Evolutionary conservation across 192 early-diverging fungal genomes (phyloP).

Genomic region (Dissophora ornata): DNA sequence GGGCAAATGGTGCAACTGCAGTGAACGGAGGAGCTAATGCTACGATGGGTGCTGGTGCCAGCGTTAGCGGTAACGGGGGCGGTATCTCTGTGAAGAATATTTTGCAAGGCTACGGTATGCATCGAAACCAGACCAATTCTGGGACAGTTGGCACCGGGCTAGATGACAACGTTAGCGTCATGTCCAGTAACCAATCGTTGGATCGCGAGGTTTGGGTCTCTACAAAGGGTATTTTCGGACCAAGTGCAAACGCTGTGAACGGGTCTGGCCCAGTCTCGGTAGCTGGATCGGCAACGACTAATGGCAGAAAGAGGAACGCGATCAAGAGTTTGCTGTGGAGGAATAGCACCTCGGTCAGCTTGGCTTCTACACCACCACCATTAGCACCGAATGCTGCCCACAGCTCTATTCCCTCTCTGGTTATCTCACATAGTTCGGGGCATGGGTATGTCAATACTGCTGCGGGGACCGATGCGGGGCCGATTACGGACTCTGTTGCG

Average conservation of each 20-base stretch:
- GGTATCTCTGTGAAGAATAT: constrained; percentile 22
- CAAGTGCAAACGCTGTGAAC: not conserved
- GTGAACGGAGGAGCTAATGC: not conserved
- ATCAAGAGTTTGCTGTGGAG: constrained; percentile 38
- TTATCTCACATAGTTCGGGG: too few species aligned
- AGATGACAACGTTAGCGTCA: constrained; percentile 43
- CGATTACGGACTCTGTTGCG: constrained; percentile 1
- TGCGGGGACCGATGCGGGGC: constrained; percentile 1
- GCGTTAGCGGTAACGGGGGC: not conserved
- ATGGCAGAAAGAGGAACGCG: constrained; percentile 29
- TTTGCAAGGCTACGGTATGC: constrained; percentile 20
- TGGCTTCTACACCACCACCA: constrained; percentile 23
- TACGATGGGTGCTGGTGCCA: not conserved
- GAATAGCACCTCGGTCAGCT: constrained; percentile 41
- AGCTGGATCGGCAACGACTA: not conserved
- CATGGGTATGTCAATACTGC: constrained; percentile 3
- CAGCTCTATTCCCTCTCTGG: too few species aligned
- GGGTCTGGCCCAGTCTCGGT: constrained; percentile 7
- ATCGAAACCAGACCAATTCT: not conserved
- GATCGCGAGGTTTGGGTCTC: constrained; percentile 50
- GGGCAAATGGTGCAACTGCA: not conserved
- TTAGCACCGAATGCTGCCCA: not conserved
- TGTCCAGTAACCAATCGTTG: constrained; percentile 49
- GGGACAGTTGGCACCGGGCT: not conserved
- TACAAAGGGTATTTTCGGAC: constrained; percentile 10